Base-by-base conservation (phyloP, 2,329 filamentous ascomycete genomes). In the Venturia pyrina region DNA sequence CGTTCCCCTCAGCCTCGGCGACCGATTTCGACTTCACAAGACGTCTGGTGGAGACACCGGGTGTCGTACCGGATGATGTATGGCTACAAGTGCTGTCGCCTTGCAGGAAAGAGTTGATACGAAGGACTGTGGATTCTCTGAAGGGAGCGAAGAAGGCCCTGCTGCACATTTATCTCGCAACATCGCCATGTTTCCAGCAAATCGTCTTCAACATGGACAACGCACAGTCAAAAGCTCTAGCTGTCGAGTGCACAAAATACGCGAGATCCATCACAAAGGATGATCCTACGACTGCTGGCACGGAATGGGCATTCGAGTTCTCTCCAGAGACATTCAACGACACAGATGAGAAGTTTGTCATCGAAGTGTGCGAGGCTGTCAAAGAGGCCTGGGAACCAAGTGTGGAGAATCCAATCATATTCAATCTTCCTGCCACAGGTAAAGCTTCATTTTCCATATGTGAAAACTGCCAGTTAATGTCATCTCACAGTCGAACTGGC, bases 1-100 rank as follows among this genome's bases (percentile, higher is more conserved):
- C 93, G 5, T 98, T 96, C 79, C 93, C 93, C 62, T 96, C 92
- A 0, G 92, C 93, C 17, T 96, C 92, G 48, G 89, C 96, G 75
- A 96, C 90, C 73, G 95, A 98, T 79, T 98, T 93, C 80, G 91
- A 96, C 81, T 98, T 98, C 75, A 96, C 92, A 50, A 85, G 91
- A 70, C 87, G 88, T 73, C 81, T 98, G 70, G 86, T 97, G 69
- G 88, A 96, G 72, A 96, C 91, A 1, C 90, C 90, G 13, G 91
- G 90, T 50, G 83, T 87, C 17, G 85, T 93, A 10, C 92, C 93
- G 65, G 91, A 95, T 74, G 93, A 97, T 77, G 92, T 97, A 65
- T 93, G 85, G 82, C 82, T 98, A 67, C 93, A 97, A 75, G 93
- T 97, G 64, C 87, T 98, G 63, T 92, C 91, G 5, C 93, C 93